These are phyloP conservation scores for Scheffersomyces coipomensis DNA, from an alignment of 805 yeast genomes.

Conservation along the genomic window DNA sequence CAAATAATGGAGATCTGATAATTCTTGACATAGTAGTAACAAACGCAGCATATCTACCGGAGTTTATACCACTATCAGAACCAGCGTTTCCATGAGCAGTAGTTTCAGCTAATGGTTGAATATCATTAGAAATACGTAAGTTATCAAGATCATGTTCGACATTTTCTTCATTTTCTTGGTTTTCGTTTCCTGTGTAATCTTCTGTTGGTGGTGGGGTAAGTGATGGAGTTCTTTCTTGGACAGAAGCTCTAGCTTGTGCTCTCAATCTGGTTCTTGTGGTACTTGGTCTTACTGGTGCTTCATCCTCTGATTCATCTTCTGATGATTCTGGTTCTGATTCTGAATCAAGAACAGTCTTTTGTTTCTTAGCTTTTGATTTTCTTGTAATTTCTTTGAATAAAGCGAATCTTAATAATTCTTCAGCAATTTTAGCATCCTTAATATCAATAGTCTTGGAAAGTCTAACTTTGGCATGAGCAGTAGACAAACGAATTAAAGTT, in stretches of 20 bases:
- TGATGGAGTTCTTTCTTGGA: constrained; percentile 9
- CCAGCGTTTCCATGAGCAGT: constrained; percentile 16
- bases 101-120: constrained; percentile 24
- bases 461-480: constrained; percentile 97
- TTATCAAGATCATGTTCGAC: constrained; percentile 26
- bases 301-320: constrained; percentile 32
- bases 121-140: constrained; percentile 23
- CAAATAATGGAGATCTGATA: constrained; percentile 30
- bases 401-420: constrained; percentile 79
- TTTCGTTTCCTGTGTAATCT: constrained; percentile 1
- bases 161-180: constrained; percentile 10
- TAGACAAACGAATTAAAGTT: constrained; percentile 88
- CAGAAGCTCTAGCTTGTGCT: constrained; percentile 3
- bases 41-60: constrained; percentile 30
- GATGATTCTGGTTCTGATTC: constrained; percentile 30
- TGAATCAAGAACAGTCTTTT: constrained; percentile 17
- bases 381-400: constrained; percentile 70
- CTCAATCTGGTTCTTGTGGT: constrained; percentile 17
- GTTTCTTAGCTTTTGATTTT: constrained; percentile 33
- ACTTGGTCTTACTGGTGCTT: constrained; percentile 16
- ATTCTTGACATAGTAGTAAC: constrained; percentile 29
- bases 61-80: constrained; percentile 21
- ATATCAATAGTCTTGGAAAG: constrained; percentile 71
- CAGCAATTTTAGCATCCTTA: constrained; percentile 84
- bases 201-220: constrained; percentile 6